These are phyloP conservation scores for Triticum monococcum DNA, from an alignment of 176 grass and related monocot species.

Conservation along the genomic window DNA sequence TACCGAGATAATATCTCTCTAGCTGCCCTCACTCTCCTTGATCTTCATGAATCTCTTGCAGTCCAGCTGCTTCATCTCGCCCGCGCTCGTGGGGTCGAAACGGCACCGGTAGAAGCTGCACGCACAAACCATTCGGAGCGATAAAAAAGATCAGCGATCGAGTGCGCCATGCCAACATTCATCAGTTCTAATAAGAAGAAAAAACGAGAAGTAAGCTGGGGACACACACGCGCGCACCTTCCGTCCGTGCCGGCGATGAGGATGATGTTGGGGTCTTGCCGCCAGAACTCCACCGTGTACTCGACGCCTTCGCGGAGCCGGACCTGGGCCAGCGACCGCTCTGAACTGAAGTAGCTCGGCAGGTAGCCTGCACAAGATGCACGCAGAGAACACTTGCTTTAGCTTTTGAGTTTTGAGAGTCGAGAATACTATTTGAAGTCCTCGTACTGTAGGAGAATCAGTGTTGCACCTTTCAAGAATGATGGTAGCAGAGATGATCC, in stretches of 20 bases:
- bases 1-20: too few species aligned
- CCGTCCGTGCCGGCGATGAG: slow-evolving; percentile 81
- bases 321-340: slow-evolving; percentile 68
- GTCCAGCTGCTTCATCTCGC: slow-evolving; percentile 64
- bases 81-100: slow-evolving; percentile 50
- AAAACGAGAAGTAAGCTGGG: background rate
- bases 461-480: background rate
- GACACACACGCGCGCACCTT: slow-evolving; percentile 41
- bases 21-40: background rate
- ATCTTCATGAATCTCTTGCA: slow-evolving; percentile 47
- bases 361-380: slow-evolving; percentile 37
- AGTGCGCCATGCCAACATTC: too few species aligned
- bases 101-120: slow-evolving; percentile 82
- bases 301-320: slow-evolving; percentile 48
- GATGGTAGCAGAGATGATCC: background rate
- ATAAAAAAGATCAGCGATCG: background rate
- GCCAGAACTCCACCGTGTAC: slow-evolving; percentile 66
- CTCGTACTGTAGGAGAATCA: too few species aligned
- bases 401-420: too few species aligned
- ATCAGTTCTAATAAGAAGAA: too few species aligned
- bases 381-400: background rate
- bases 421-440: too few species aligned
- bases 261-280: slow-evolving; percentile 41
- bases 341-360: slow-evolving; percentile 60
- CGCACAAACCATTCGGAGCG: background rate